phyloP scores from a whole-genome alignment of 1,139 yeast species.

The Yarrowia galli region DNA sequence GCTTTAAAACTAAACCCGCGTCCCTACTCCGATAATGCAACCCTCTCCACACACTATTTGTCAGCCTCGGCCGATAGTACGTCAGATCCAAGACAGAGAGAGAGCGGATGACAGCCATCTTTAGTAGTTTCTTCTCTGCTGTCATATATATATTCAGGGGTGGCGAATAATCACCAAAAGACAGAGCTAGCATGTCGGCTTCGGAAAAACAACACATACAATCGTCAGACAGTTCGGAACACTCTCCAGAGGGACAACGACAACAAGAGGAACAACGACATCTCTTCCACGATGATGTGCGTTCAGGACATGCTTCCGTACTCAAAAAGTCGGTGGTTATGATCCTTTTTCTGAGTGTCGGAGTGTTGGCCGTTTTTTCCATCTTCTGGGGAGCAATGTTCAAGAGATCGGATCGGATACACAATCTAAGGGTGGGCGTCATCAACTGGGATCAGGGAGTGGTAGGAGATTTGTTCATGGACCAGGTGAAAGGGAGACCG shows the following conservation, averaged over 20 bases:
- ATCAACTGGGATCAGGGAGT: slow-evolving; percentile 57
- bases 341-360: slow-evolving; percentile 15
- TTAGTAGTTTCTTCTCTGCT: background rate
- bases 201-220: background rate
- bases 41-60: slow-evolving; percentile 42
- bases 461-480: slow-evolving; percentile 52
- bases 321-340: background rate
- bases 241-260: background rate
- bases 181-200: background rate
- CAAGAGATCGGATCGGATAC: slow-evolving; percentile 52
- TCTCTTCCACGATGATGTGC: background rate
- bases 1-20: slow-evolving; percentile 1
- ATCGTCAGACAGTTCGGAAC: slow-evolving; percentile 12
- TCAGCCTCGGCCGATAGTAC: slow-evolving; percentile 29
- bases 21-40: slow-evolving; percentile 27
- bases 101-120: slow-evolving; percentile 1
- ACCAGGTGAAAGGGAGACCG: slow-evolving; percentile 18
- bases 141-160: background rate
- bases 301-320: background rate
- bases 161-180: slow-evolving; percentile 1
- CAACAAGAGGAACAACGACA: background rate
- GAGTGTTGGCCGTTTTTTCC: slow-evolving; percentile 53
- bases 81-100: slow-evolving; percentile 2
- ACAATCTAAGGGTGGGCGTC: slow-evolving; percentile 57
- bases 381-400: slow-evolving; percentile 69